These are phyloP conservation scores for Apiotrichum brassicae DNA, from an alignment of 1,284 basidiomycete species.

Conservation along the genomic window DNA sequence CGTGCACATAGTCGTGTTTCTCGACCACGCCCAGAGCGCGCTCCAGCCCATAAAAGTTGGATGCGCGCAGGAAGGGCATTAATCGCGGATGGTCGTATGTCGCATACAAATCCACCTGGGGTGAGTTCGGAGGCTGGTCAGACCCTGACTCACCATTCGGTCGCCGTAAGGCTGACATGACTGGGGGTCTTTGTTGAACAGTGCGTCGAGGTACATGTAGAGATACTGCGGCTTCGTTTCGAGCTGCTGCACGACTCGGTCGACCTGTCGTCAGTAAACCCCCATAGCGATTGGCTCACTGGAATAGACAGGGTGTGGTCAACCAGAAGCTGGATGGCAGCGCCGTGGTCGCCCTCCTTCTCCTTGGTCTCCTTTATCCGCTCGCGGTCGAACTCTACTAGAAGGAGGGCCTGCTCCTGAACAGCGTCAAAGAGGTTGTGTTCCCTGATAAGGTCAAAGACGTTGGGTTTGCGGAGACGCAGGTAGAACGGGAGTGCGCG, in stretches of 20 bases:
- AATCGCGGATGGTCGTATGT: constrained; percentile 72
- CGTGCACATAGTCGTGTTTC: constrained; percentile 77
- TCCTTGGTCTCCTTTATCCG: constrained; percentile 52
- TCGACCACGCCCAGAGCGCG: constrained; percentile 72
- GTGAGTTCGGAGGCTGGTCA: not conserved
- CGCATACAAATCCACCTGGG: constrained; percentile 79
- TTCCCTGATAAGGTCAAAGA: constrained; percentile 91
- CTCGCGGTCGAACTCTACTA: constrained; percentile 93
- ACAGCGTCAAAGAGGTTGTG: constrained; percentile 93
- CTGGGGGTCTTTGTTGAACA: constrained; percentile 81
- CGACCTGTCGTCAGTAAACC: constrained; percentile 54
- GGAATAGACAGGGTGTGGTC: constrained; percentile 95
- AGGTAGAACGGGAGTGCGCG: constrained; percentile 89
- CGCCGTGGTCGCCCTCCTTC: constrained; percentile 45
- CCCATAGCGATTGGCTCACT: constrained; percentile 50
- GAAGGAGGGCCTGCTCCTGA: constrained; percentile 80
- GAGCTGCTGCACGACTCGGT: constrained; percentile 81
- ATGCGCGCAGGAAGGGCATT: constrained; percentile 85
- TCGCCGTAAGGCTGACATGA: constrained; percentile 76
- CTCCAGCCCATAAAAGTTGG: constrained; percentile 91
- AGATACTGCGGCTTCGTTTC: constrained; percentile 70
- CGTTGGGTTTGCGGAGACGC: constrained; percentile 74
- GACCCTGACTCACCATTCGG: constrained; percentile 55
- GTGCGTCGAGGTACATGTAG: constrained; percentile 86
- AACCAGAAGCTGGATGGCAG: constrained; percentile 81